Evolutionary conservation across 2,329 filamentous ascomycete genomes (phyloP), one percentile per base, ranked within the genome.

Genomic region (Pleochaeta shiraiana): DNA sequence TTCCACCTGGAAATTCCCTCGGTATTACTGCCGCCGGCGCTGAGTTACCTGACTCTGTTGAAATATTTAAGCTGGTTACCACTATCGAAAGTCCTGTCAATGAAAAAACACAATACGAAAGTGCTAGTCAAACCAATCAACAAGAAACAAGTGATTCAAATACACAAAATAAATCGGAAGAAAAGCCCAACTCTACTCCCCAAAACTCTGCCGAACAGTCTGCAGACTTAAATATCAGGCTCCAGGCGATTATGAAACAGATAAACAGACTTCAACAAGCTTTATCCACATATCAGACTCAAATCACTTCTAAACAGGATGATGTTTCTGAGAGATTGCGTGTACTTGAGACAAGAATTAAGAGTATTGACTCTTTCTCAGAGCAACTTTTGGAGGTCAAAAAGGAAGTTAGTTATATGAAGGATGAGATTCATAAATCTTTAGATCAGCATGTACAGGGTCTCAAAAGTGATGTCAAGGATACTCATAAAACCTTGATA

Each of bases 21-120:
- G 93, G 93, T 70, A 77, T 98, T 69, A 90, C 87, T 14, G 93
- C 92, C 50, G 88, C 89, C 19, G 92, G 89, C 2, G 88, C 89
- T 33, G 92, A 97, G 69, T 91, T 84, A 70, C 90, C 93, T 0
- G 93, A 98, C 76, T 95, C 90, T 4, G 95, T 96, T 71, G 93
- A 98, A 75, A 75, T 95, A 68, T 93, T 91, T 79, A 95, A 92
- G 73, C 81, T 97, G 72, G 80, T 87, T 39, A 82, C 93, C 63
- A 83, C 85, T 71, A 84, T 81, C 12, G 81, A 83, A 30, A 21
- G 19, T 57, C 65, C 65, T 74, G 45, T 72, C 72, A 57, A 1
- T 28, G 31, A 53, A 34, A 64, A 21, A 6, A 11, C 21, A 6
- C 19, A 50, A 24, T 11, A 43, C 16, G 28, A 63, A 3, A 19